Evolutionary conservation across 768 basidiomycete genomes (phyloP).

Genomic region (Hygrophorus russula): DNA sequence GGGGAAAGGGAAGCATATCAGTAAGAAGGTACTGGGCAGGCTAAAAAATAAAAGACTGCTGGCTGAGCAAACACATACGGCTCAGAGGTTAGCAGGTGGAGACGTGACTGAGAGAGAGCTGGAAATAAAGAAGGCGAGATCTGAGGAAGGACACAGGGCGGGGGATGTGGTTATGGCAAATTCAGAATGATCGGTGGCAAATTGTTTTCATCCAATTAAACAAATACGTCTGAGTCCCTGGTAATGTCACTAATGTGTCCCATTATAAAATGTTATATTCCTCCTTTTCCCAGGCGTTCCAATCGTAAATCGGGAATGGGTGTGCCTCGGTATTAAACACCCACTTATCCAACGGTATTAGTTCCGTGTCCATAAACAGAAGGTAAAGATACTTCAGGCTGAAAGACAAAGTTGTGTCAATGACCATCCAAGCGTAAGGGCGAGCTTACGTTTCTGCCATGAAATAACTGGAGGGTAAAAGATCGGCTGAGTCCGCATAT

Average conservation of each 20-base stretch:
- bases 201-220: too few relatives aligned
- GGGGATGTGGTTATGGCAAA: neutral
- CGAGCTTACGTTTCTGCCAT: slow-evolving; percentile 30
- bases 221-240: too few relatives aligned
- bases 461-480: slow-evolving; percentile 24
- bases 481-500: neutral
- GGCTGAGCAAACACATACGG: slow-evolving; percentile 16
- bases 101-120: slow-evolving; percentile 15
- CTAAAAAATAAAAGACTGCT: slow-evolving; percentile 38
- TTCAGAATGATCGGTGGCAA: too few relatives aligned
- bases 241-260: too few relatives aligned
- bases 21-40: slow-evolving; percentile 36
- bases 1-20: slow-evolving; percentile 17
- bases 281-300: slow-evolving; percentile 37
- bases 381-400: slow-evolving; percentile 65
- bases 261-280: neutral
- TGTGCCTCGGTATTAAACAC: slow-evolving; percentile 66
- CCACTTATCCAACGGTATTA: slow-evolving; percentile 40
- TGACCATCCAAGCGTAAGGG: neutral
- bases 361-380: slow-evolving; percentile 53
- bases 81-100: slow-evolving; percentile 8
- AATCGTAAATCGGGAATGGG: slow-evolving; percentile 63
- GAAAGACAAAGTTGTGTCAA: slow-evolving; percentile 1
- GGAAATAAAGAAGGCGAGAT: slow-evolving; percentile 24
- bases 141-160: slow-evolving; percentile 8